Base-by-base conservation (phyloP, 192 early-diverging fungal genomes). In the Backusella macrospora region DNA sequence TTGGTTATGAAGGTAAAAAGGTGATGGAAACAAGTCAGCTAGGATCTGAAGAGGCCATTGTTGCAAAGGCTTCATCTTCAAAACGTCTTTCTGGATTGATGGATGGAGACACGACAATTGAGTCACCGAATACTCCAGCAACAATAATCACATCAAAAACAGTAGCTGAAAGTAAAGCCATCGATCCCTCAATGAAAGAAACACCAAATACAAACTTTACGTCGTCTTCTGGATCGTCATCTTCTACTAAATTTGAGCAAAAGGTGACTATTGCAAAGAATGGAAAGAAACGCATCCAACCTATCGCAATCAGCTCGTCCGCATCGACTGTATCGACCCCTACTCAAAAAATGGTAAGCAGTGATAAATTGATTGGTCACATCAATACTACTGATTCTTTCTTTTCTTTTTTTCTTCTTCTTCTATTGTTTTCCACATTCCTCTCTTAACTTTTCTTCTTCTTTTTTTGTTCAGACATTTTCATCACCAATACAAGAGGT, bases 221-320 rank as follows among this genome's bases (percentile, higher is more conserved):
- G 10, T 70, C 68, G 14, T 70, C 68, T 10, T 63, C 52, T 39
- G 70, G 65, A 55, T 46, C 63, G 39, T 26, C 40, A 8, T 13
- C 47, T 21, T 26, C 64, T 46, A 78, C 40, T 21, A 21, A n/a
- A 44, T n/a, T n/a, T 6, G 78, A 84, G 26, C 91, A 92, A 70
- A 80, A 70, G 1, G 87, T 93, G 39, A 89, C 93, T 0, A 80
- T 88, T 59, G 93, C 92, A 8, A 90, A 90, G 48, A 87, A 91
- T 73, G 96, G 96, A 8, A 92, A 93, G 80, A 94, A 92, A 65
- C 84, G 96, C 10, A 96, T 98, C 34, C 88, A 90, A 34, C 96
- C 93, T 6, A 49, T 89, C 72, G 73, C 26, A 55, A 73, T 47
- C 62, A 73, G 45, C 71, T 72, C 67, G 16, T 48, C 39, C 18